Percentiles rank a stretch among this genome's conserved stretches.
Conservation (phyloP, 2,329 filamentous ascomycete species). For the Tolypocladium cylindrosporum region DNA sequence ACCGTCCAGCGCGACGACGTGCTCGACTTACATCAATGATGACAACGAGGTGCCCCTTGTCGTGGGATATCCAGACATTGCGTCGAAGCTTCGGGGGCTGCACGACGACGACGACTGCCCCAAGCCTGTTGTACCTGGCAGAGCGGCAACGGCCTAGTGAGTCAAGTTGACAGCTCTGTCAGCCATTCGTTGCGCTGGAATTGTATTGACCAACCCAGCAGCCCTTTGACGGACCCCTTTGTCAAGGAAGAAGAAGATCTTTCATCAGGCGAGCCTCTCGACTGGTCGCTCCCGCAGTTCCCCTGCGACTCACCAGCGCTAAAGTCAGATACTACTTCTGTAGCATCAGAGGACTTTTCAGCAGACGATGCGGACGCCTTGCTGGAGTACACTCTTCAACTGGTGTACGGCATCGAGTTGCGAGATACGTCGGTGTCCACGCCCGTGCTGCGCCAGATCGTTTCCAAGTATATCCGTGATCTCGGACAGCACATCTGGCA, state of each 20-base stretch:
- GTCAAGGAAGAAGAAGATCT: slow-evolving; percentile 6
- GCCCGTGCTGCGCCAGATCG: slow-evolving; percentile 18
- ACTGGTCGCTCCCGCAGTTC: slow-evolving; percentile 6
- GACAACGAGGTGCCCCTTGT: slow-evolving; percentile 19
- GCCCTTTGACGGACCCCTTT: slow-evolving; percentile 2
- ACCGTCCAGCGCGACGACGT: slow-evolving; percentile 24
- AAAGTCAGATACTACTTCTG: slow-evolving; percentile 11
- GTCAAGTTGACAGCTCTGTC: neutral
- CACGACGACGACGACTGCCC: neutral
- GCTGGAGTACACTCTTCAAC: slow-evolving; percentile 24
- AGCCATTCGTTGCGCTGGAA: neutral
- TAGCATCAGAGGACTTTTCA: slow-evolving; percentile 18
- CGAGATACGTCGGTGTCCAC: slow-evolving; percentile 19
- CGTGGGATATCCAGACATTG: slow-evolving; percentile 14
- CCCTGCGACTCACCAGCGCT: slow-evolving; percentile 1
- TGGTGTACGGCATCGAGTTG: slow-evolving; percentile 27
- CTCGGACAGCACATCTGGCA: slow-evolving; percentile 23
- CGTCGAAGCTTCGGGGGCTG: neutral
- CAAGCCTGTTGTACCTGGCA: neutral
- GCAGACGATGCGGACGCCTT: slow-evolving; percentile 23
- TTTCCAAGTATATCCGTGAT: slow-evolving; percentile 21
- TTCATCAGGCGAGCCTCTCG: slow-evolving; percentile 3
- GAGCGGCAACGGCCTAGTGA: neutral
- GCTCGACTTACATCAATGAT: slow-evolving; percentile 27
- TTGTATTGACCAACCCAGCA: neutral